Evolutionary conservation across 805 yeast species (phyloP), one percentile per base, ranked within the genome.

Genomic region (Kazachstania viticola): DNA sequence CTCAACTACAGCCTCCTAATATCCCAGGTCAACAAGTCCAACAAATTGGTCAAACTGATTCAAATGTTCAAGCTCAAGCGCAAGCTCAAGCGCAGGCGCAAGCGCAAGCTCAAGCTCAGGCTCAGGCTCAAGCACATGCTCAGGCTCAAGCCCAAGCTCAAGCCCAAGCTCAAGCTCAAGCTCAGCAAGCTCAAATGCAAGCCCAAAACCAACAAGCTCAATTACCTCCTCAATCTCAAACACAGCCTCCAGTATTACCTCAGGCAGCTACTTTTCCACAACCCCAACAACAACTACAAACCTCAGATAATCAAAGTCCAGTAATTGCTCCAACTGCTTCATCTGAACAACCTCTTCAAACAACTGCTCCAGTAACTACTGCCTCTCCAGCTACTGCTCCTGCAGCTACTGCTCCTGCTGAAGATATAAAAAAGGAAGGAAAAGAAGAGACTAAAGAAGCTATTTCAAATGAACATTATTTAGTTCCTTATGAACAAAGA

Each of bases 401-500:
- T 9, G 40, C 39, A 19, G 14, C 25, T 1, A 28, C 27, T 16
- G 15, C 53, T n/a, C 14, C 14, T n/a, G 27, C 14, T 11, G 28
- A 30, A 21, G 28, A 25, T 18, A n/a, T 17, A n/a, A 12, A 22
- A 24, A 14, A 21, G 34, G 44, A 19, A 30, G 49, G 51, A 23
- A 56, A 51, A 21, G 43, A 47, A 16, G 6, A 18, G 12, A n/a
- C n/a, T n/a, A n/a, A n/a, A n/a, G n/a, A n/a, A n/a, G n/a, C n/a
- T n/a, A n/a, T n/a, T n/a, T n/a, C n/a, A n/a, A 32, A 32, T 22
- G 32, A 29, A 8, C 36, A 39, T 17, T 60, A 61, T 33, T 41
- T 61, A 24, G 67, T 62, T 23, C 67, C 65, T 27, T 56, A 48
- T 25, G 48, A 47, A 19, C 63, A 58, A 37, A 52, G 61, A 35